A percentile compares a stretch with the other conserved stretches of the same genome.
Evolutionary conservation across 495 filamentous ascomycete species (phyloP).

Genomic region (Aspergillus cristatus): DNA sequence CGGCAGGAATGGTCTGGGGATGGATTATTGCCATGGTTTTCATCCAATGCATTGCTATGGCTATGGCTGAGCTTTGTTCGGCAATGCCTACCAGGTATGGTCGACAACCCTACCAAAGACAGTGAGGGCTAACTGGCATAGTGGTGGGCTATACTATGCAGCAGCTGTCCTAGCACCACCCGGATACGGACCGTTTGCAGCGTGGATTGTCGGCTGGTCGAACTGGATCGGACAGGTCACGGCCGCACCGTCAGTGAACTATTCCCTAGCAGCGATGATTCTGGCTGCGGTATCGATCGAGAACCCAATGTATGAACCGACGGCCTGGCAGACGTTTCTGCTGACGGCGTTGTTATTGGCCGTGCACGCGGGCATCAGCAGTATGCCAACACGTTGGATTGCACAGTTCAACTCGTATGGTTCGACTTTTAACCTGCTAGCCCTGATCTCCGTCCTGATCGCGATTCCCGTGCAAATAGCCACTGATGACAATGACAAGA

Average conservation of each 20-base stretch:
- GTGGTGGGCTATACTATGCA: slow-evolving; percentile 72
- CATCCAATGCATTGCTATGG: slow-evolving; percentile 62
- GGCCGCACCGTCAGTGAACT: slow-evolving; percentile 57
- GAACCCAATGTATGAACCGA: slow-evolving; percentile 56
- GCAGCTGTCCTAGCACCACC: slow-evolving; percentile 69
- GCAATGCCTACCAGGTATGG: slow-evolving; percentile 57
- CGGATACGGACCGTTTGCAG: slow-evolving; percentile 64
- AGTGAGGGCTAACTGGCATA: slow-evolving; percentile 18
- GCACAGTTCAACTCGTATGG: slow-evolving; percentile 69
- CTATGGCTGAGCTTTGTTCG: slow-evolving; percentile 58
- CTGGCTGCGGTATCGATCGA: slow-evolving; percentile 60
- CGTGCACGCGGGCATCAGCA: slow-evolving; percentile 61
- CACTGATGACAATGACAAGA: too few species aligned
- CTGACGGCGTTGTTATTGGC: slow-evolving; percentile 62
- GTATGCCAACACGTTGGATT: slow-evolving; percentile 66
- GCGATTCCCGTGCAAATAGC: slow-evolving; percentile 54
- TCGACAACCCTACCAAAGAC: not conserved
- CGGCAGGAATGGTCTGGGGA: slow-evolving; percentile 76
- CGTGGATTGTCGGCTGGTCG: slow-evolving; percentile 68
- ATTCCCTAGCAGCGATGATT: slow-evolving; percentile 59
- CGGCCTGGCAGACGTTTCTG: slow-evolving; percentile 61
- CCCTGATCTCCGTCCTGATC: slow-evolving; percentile 57
- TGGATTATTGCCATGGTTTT: slow-evolving; percentile 70
- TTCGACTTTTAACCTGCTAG: slow-evolving; percentile 66
- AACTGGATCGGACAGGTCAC: slow-evolving; percentile 69